A percentile compares a stretch with the other conserved stretches of the same genome.
These are phyloP conservation scores for Glarea lozoyensis DNA, from an alignment of 495 filamentous ascomycete species.

Conservation along the genomic window DNA sequence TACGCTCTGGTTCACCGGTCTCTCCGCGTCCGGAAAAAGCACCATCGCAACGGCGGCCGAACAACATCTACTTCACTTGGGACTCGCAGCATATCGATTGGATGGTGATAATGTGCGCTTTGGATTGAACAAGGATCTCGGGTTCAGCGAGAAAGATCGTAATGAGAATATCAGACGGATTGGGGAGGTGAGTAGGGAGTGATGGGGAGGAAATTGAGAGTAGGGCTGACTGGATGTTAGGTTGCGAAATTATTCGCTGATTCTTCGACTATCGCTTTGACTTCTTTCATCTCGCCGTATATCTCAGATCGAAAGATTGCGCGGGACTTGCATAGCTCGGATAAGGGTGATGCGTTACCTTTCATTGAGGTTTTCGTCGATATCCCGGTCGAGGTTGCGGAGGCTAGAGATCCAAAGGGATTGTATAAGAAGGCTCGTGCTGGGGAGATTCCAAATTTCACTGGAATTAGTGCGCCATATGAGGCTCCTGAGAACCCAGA, in stretches of 20 bases:
- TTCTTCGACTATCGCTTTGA: constrained; percentile 74
- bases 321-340: constrained; percentile 61
- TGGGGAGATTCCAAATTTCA: constrained; percentile 95
- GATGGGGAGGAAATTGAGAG: neutral
- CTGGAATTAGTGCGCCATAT: constrained; percentile 87
- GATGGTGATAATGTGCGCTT: constrained; percentile 99
- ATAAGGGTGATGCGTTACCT: constrained; percentile 51
- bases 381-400: constrained; percentile 80
- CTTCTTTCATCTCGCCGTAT: constrained; percentile 97
- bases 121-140: constrained; percentile 94
- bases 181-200: constrained; percentile 53
- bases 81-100: constrained; percentile 78
- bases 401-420: constrained; percentile 92
- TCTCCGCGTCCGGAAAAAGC: constrained; percentile 92
- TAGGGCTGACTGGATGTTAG: constrained; percentile 25
- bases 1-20: constrained; percentile 96
- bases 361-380: constrained; percentile 94
- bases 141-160: constrained; percentile 85
- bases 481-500: constrained; percentile 82
- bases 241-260: constrained; percentile 96
- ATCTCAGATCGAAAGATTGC: constrained; percentile 74
- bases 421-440: constrained; percentile 92
- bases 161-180: constrained; percentile 97
- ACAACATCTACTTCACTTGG: constrained; percentile 82
- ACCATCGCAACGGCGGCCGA: constrained; percentile 94